Percentiles rank a stretch among this genome's conserved stretches.
Evolutionary conservation across 805 yeast species (phyloP).

Genomic region (Metschnikowia continentalis): DNA sequence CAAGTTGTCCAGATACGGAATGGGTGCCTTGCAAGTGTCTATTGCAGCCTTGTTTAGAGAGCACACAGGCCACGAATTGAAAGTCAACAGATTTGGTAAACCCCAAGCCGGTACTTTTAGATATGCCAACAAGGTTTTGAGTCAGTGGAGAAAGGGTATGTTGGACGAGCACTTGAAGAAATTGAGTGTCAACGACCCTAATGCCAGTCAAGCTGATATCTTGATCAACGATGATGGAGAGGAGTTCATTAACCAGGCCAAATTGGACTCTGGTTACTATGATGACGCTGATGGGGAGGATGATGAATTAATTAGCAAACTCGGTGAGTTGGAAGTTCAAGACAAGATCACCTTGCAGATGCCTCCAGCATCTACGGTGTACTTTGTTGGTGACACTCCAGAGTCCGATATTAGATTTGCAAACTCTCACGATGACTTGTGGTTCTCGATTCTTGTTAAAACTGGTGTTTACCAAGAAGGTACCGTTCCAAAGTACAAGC

Average conservation of each 20-base stretch:
- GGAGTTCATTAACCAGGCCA: slow-evolving; percentile 41
- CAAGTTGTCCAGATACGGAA: slow-evolving; percentile 77
- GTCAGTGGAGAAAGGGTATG: slow-evolving; percentile 74
- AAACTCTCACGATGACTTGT: slow-evolving; percentile 76
- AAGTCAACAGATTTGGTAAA: slow-evolving; percentile 82
- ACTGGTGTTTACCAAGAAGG: slow-evolving; percentile 86
- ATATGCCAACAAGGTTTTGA: slow-evolving; percentile 74
- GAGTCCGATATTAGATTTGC: slow-evolving; percentile 87
- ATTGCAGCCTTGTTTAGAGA: slow-evolving; percentile 81
- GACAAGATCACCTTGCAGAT: slow-evolving; percentile 49
- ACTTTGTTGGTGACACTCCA: slow-evolving; percentile 88
- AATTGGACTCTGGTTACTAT: slow-evolving; percentile 33
- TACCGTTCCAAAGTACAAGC: slow-evolving; percentile 72
- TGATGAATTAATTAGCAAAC: slow-evolving; percentile 22
- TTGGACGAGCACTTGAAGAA: slow-evolving; percentile 69
- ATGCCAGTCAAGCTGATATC: slow-evolving; percentile 40
- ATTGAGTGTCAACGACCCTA: slow-evolving; percentile 39
- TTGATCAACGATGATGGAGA: slow-evolving; percentile 42
- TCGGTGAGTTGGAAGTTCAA: slow-evolving; percentile 22
- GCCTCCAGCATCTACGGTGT: slow-evolving; percentile 83
- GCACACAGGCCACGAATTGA: slow-evolving; percentile 76
- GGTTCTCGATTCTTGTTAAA: slow-evolving; percentile 81
- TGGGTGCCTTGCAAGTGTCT: slow-evolving; percentile 91
- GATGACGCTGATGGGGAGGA: slow-evolving; percentile 29
- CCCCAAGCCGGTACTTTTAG: slow-evolving; percentile 85